Percentiles rank a stretch among this genome's conserved stretches.
Conservation (phyloP, 345 rosid species). For the Raphanus raphanistrum region DNA sequence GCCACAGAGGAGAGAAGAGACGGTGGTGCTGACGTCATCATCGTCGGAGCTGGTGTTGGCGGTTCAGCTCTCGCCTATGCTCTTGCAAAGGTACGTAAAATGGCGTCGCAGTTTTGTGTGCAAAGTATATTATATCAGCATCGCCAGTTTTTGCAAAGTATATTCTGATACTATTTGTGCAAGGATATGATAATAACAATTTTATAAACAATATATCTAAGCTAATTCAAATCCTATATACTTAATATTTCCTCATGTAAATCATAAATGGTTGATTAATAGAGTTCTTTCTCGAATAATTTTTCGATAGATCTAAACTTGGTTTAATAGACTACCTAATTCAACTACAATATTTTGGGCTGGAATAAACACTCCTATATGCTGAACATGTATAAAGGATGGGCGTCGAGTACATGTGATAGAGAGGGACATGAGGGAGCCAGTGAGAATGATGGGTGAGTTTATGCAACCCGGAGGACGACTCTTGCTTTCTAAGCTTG, state of each 20-base stretch:
- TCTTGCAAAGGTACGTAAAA: slow-evolving; percentile 51
- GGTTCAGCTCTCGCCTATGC: slow-evolving; percentile 64
- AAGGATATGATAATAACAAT: background rate
- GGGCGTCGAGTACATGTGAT: slow-evolving; percentile 63
- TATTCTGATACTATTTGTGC: background rate
- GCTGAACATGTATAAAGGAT: slow-evolving; percentile 27
- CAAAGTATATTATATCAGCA: background rate
- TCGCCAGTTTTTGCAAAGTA: background rate
- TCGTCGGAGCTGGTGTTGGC: slow-evolving; percentile 80
- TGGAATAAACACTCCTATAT: background rate
- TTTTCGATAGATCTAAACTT: background rate
- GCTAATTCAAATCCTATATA: background rate
- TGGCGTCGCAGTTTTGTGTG: background rate
- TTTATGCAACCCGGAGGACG: slow-evolving; percentile 71
- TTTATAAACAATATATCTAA: background rate
- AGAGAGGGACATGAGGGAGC: slow-evolving; percentile 64
- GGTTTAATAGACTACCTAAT: background rate
- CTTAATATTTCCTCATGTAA: background rate
- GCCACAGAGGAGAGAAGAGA: background rate
- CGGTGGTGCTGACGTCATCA: slow-evolving; percentile 50
- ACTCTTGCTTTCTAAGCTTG: slow-evolving; percentile 59
- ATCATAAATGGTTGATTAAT: background rate
- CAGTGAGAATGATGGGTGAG: slow-evolving; percentile 67
- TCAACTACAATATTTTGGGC: background rate
- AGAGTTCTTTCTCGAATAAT: background rate